These are phyloP conservation scores for Monascus ruber DNA, from an alignment of 2,329 filamentous ascomycete species.

Conservation along the genomic window DNA sequence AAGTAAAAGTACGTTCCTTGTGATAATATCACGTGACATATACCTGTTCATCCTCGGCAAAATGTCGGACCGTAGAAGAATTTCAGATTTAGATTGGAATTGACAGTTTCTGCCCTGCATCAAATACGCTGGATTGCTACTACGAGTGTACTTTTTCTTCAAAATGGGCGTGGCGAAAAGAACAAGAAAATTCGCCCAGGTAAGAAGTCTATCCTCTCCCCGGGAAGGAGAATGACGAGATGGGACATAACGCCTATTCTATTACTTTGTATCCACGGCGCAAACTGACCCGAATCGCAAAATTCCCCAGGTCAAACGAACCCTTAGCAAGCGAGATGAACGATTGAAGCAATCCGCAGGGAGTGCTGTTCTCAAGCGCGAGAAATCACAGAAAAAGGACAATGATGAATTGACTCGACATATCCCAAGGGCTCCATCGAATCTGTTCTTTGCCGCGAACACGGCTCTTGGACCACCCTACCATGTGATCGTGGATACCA, in stretches of 20 bases:
- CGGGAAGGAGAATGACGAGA: not conserved
- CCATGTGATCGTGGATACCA: constrained; percentile 70
- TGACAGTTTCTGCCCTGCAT: too few relatives aligned
- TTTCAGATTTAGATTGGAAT: too few relatives aligned
- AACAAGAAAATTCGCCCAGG: constrained; percentile 78
- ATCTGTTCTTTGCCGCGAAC: constrained; percentile 84
- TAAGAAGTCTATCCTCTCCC: constrained; percentile 48
- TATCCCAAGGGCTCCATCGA: constrained; percentile 50
- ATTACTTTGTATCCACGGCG: too few relatives aligned
- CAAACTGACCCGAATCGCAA: too few relatives aligned
- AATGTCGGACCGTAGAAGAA: too few relatives aligned
- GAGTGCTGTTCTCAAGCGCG: not conserved
- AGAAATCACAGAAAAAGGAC: constrained; percentile 7
- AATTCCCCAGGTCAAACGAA: constrained; percentile 8
- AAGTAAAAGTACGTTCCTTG: too few relatives aligned
- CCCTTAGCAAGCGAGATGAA: constrained; percentile 10
- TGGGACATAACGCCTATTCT: not conserved
- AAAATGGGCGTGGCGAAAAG: constrained; percentile 83
- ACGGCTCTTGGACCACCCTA: constrained; percentile 76
- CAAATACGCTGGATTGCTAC: too few relatives aligned
- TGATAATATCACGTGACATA: too few relatives aligned
- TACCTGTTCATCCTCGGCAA: too few relatives aligned
- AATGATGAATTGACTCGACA: constrained; percentile 8
- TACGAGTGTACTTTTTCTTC: not conserved
- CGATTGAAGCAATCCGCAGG: constrained; percentile 8